phyloP scores from a whole-genome alignment of 805 yeast genomes.

The Candida lessepsii region DNA sequence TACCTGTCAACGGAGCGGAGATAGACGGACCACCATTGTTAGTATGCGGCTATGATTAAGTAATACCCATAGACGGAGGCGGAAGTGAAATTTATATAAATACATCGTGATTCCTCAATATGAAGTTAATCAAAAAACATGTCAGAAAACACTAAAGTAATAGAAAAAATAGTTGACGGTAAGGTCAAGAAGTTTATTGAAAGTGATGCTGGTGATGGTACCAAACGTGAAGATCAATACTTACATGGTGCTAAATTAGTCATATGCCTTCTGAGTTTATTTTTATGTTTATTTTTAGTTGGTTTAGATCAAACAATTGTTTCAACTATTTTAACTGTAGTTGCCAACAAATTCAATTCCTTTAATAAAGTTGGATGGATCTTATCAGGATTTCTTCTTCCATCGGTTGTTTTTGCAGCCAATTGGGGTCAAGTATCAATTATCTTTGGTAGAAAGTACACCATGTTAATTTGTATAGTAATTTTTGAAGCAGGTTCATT shows the following conservation, averaged over 20 bases:
- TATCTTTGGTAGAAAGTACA: conserved; percentile 35
- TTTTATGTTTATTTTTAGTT: conserved; percentile 31
- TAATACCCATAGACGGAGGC: neutral
- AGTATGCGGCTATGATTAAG: too few species aligned
- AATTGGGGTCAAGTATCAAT: conserved; percentile 38
- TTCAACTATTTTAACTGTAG: conserved; percentile 31
- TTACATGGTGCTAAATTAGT: conserved; percentile 27
- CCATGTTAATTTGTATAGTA: conserved; percentile 17
- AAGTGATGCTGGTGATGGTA: conserved; percentile 45
- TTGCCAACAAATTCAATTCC: conserved; percentile 36
- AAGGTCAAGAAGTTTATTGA: conserved; percentile 25
- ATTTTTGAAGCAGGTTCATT: conserved; percentile 27
- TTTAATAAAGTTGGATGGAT: conserved; percentile 39
- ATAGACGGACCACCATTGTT: too few species aligned
- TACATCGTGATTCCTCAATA: too few species aligned
- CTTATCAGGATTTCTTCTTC: conserved; percentile 34
- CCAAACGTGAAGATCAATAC: conserved; percentile 37
- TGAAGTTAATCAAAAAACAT: neutral
- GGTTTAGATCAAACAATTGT: conserved; percentile 43
- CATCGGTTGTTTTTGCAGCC: conserved; percentile 34
- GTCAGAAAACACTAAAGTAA: conserved; percentile 1
- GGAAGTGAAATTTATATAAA: neutral
- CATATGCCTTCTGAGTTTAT: conserved; percentile 27
- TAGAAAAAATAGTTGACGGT: conserved; percentile 2
- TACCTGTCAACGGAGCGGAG: too few species aligned